Base-by-base conservation (phyloP, 192 early-diverging fungal genomes). In the Entomortierella beljakovae region DNA sequence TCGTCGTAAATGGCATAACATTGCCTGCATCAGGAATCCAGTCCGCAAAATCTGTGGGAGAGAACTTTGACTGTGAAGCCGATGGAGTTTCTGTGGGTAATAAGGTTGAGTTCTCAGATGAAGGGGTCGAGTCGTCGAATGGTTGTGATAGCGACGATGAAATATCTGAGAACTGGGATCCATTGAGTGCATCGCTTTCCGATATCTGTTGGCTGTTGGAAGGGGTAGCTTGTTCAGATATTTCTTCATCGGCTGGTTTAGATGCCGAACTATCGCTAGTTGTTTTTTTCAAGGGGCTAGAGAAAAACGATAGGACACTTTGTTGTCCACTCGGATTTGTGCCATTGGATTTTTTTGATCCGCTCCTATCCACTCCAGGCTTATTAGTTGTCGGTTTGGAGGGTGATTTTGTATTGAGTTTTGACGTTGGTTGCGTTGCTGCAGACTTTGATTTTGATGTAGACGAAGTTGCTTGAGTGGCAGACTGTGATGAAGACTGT, bases 11-110 rank as follows among this genome's bases (percentile, higher is more conserved):
- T 6, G 74, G 74, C 9, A 77, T 22, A 13, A 64, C 54, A 20
- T 77, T 66, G 25, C 69, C 51, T 6, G 74, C 49, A 8, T 61
- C 53, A 5, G 74, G 74, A 16, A 77, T 77, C 74, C 74, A 77
- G 43, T 77, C 66, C 35, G 74, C 74, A 53, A 69, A 77, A 25
- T 77, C 65, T 1, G 37, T 68, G n/a, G 74, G 74, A 6, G 65
- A 64, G n/a, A 77, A 77, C 0, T 33, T 58, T 11, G 63, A 53
- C 22, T 48, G n/a, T 6, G 58, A 7, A 43, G 35, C 20, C 28
- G 58, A 15, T 29, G 57, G 33, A 20, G 65, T 50, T 1, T 66
- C 63, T 5, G n/a, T n/a, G 22, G 26, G 31, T 8, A 31, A 20
- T 49, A 48, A 51, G 18, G 22, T n/a, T 43, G 48, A n/a, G n/a